Evolutionary conservation across 805 yeast species (phyloP), one percentile per base, ranked within the genome.

Genomic region (Suhomyces sp.): DNA sequence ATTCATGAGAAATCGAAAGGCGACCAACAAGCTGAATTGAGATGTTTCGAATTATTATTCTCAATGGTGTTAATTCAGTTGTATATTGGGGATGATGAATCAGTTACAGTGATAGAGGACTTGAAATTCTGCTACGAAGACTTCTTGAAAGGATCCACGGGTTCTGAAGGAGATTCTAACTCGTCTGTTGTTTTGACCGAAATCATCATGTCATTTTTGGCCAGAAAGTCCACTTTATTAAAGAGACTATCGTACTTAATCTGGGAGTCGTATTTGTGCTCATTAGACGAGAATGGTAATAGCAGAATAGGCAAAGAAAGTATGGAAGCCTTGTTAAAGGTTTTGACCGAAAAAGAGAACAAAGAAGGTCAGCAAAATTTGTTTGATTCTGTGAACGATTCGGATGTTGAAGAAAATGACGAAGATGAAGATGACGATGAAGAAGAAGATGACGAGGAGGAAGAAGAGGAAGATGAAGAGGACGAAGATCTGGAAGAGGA

Each of bases 41-140:
- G 73, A 53, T 87, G 90, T 44, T 86, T 93, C 62, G 96, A 90
- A 67, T 71, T 89, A 36, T 72, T 93, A 45, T 81, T 88, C 52
- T 86, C 97, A 0, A 82, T 88, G 80, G 86, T 86, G 3, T 68
- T 91, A 22, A 64, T 93, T 12, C 96, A 90, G 66, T 75, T 92
- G 33, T 91, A 85, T 63, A 73, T 84, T 51, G 96, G 92, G 23
- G 90, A 82, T 58, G 74, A 84, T 5, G 97, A 93, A 55, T 86
- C 96, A 0, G 81, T 88, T 6, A 76, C 83, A 33, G 84, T 90
- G 15, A 73, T 93, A 36, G 85, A 83, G 26, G 98, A 93, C 64
- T 69, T 93, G 47, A 81, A 81, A 52, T 68, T 77, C 24, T 85
- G 89, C 55, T 87, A 82, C 62, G 76, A 76, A 29, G 76, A 73